Conservation (phyloP, 2,329 filamentous ascomycete genomes). For the Nothopassalora personata region DNA sequence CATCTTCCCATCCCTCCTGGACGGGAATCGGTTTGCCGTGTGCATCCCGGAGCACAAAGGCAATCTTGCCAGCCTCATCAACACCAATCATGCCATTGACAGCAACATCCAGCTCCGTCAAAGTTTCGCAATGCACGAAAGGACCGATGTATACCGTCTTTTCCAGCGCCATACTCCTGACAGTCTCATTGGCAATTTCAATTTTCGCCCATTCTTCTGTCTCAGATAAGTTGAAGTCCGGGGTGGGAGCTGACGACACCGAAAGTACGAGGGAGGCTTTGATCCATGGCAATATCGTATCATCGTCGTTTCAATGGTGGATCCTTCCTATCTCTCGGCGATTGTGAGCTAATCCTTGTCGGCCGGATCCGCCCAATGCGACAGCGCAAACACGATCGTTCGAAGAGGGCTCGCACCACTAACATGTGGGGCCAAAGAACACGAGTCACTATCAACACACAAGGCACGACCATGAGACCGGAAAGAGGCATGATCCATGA, state of each 20-base stretch:
- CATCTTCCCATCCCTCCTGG: slow-evolving; percentile 37
- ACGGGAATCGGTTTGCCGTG: slow-evolving; percentile 19
- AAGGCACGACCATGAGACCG: neutral
- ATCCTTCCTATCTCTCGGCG: neutral
- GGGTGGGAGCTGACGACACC: neutral
- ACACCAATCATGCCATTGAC: slow-evolving; percentile 47
- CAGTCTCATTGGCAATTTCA: neutral
- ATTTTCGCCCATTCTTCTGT: neutral
- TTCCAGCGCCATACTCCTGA: slow-evolving; percentile 9
- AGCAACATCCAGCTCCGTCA: slow-evolving; percentile 46
- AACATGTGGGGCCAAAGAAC: neutral
- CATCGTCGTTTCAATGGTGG: neutral
- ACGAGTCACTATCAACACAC: neutral
- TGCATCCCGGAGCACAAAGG: slow-evolving; percentile 39
- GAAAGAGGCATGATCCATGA: neutral
- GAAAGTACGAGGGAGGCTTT: neutral
- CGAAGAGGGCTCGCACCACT: neutral
- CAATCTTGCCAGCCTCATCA: slow-evolving; percentile 49
- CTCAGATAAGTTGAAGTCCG: neutral
- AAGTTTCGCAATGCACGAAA: slow-evolving; percentile 54
- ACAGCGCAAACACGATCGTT: neutral
- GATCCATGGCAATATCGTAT: neutral
- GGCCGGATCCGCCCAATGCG: neutral
- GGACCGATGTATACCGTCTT: slow-evolving; percentile 53
- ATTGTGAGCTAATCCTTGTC: neutral